These are phyloP conservation scores for Chlamydomonas schloesseri DNA, from an alignment of 139 green algal species.

Conservation along the genomic window DNA sequence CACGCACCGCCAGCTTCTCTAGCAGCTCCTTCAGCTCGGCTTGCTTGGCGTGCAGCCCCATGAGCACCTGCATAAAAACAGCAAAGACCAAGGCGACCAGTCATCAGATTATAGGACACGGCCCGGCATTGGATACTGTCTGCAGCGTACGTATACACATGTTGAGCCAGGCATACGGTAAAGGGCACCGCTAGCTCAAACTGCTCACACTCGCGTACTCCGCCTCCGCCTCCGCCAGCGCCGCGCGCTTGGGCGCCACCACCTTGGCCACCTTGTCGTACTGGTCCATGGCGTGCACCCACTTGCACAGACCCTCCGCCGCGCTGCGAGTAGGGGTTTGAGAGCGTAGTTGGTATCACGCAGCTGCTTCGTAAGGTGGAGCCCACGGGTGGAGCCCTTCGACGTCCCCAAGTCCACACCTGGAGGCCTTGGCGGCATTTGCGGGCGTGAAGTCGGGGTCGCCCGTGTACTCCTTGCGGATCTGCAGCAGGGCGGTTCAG, in stretches of 20 bases:
- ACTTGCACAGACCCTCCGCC: conserved; percentile 82
- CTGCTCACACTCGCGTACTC: conserved; percentile 45
- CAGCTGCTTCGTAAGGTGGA: too few relatives aligned
- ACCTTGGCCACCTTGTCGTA: conserved; percentile 81
- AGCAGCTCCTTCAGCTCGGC: conserved; percentile 75
- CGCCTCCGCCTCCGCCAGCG: conserved; percentile 69
- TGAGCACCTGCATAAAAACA: conserved; percentile 57
- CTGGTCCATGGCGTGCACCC: conserved; percentile 84
- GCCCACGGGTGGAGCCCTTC: too few relatives aligned
- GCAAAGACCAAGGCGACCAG: too few relatives aligned
- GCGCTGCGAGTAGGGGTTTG: conserved; percentile 40
- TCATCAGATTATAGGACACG: too few relatives aligned
- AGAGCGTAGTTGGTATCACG: too few relatives aligned
- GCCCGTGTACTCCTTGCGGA: conserved; percentile 71
- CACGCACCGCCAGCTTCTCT: conserved; percentile 58
- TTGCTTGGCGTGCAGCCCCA: conserved; percentile 76
- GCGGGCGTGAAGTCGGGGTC: conserved; percentile 79
- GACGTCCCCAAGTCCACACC: too few relatives aligned
- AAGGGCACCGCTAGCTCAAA: too few relatives aligned
- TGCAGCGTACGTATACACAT: too few relatives aligned
- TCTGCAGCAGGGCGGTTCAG: too few relatives aligned
- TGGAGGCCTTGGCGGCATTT: conserved; percentile 73
- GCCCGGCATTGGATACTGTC: too few relatives aligned
- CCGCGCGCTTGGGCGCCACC: conserved; percentile 80
- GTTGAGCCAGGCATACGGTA: too few relatives aligned